Conservation (phyloP, 345 rosid genomes). For the Eucalyptus erythrocorys region DNA sequence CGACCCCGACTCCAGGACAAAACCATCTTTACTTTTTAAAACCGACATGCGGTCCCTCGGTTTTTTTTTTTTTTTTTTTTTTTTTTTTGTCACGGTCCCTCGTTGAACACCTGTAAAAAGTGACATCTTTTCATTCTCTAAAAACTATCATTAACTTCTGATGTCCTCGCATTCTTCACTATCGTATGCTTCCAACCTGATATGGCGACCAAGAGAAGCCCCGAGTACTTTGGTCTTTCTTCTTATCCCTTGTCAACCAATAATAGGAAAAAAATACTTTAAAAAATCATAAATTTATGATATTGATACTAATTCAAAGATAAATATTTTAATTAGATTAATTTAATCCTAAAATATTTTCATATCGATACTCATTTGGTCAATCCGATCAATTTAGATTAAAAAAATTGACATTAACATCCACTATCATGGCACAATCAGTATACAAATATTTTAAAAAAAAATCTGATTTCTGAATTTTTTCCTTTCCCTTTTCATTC, state of each 20-base stretch:
- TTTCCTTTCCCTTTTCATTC: rapidly evolving
- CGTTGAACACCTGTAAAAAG: background rate
- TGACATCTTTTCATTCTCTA: background rate
- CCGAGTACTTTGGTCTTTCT: background rate
- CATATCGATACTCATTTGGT: too few relatives aligned
- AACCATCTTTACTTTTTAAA: background rate
- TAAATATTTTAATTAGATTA: too few relatives aligned
- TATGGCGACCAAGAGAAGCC: background rate
- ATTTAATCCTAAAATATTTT: too few relatives aligned
- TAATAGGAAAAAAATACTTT: too few relatives aligned
- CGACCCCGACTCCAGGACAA: background rate
- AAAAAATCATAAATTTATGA: too few relatives aligned
- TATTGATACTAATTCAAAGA: rapidly evolving
- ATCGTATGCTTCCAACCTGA: background rate
- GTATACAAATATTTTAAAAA: rapidly evolving
- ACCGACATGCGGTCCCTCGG: background rate
- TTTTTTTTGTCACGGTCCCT: too few relatives aligned
- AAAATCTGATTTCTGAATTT: too few relatives aligned
- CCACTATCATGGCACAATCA: rapidly evolving
- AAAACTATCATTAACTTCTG: background rate
- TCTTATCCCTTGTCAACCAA: background rate
- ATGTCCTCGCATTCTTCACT: background rate
- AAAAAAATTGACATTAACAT: too few relatives aligned
- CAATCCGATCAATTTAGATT: rapidly evolving
- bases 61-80: too few relatives aligned